phyloP scores from a whole-genome alignment of 495 filamentous ascomycete species.

The Rusavskia elegans region DNA sequence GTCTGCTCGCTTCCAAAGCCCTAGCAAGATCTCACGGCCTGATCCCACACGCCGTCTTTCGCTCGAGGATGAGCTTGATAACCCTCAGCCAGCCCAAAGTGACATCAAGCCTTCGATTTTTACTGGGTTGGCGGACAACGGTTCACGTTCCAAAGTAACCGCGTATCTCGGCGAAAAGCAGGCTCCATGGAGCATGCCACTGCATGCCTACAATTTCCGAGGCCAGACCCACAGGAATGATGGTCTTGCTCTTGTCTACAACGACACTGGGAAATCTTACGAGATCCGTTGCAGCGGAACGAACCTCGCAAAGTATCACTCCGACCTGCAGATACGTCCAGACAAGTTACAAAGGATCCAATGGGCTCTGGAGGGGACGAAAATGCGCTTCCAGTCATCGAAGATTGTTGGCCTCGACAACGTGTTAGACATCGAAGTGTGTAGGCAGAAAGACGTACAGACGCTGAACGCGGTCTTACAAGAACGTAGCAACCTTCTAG shows the following conservation, averaged over 20 bases:
- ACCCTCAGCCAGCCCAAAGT: not conserved
- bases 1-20: not conserved
- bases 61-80: not conserved
- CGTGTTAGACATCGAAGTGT: conserved; percentile 25
- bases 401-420: conserved; percentile 11
- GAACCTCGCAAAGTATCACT: not conserved
- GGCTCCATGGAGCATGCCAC: conserved; percentile 1
- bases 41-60: not conserved
- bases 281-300: not conserved
- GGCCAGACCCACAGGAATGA: not conserved
- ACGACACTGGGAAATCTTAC: not conserved
- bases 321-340: conserved; percentile 2
- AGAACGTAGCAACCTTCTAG: not conserved
- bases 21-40: not conserved
- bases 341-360: conserved; percentile 9
- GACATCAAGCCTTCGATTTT: not conserved
- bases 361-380: conserved; percentile 17
- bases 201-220: conserved; percentile 1
- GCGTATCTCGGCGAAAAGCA: not conserved
- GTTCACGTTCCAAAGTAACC: not conserved
- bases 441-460: conserved; percentile 9
- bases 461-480: conserved; percentile 5
- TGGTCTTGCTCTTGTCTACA: conserved; percentile 2
- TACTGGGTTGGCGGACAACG: not conserved
- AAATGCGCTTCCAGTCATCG: conserved; percentile 21